Base-by-base conservation (phyloP, 192 early-diverging fungal genomes). In the Linnemannia elongata region DNA sequence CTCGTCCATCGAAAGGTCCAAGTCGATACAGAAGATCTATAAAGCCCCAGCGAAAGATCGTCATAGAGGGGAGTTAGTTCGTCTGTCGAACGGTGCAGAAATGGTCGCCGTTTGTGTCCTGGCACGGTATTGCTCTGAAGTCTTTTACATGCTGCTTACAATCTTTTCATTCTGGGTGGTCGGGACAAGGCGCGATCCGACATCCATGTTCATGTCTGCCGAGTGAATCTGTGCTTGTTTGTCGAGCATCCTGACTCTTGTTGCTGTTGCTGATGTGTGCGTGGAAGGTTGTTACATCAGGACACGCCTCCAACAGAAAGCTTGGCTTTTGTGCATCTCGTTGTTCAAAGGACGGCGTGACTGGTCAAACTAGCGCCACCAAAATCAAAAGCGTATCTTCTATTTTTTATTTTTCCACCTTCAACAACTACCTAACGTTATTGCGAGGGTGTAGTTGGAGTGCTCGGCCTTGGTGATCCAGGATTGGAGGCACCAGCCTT, bases 1-100 rank as follows among this genome's bases (percentile, higher is more conserved):
- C 22, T 86, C 84, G n/a, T 86, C 84, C 84, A 86, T 86, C 33
- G 84, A 86, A 6, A 57, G 44, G 39, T 86, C 79, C 47, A 86
- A 38, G 68, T 86, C 84, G 27, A 86, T 70, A 47, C 75, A 80
- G 36, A 86, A 86, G 45, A 86, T 71, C 84, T 86, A 55, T 27
- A 30, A 60, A 15, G 70, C n/a, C 22, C 33, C 33, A 18, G 49
- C 44, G 13, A 13, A 22, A 20, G 49, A 52, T 4, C 49, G 5
- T 18, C 49, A 20, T 52, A 52, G 4, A 52, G 6, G 49, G 5
- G 20, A 18, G 49, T 52, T 3, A 33, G 24, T 30, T 66, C 12
- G 30, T 15, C 60, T 30, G 30, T 33, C 9, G 30, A 10, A 10
- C 9, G 55, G 17, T 57, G 6, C 6, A 3, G 55, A 6, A n/a